Percentiles rank a stretch among this genome's conserved stretches.
phyloP scores from a whole-genome alignment of 1,284 basidiomycete genomes.

The Pterulicium gracile region DNA sequence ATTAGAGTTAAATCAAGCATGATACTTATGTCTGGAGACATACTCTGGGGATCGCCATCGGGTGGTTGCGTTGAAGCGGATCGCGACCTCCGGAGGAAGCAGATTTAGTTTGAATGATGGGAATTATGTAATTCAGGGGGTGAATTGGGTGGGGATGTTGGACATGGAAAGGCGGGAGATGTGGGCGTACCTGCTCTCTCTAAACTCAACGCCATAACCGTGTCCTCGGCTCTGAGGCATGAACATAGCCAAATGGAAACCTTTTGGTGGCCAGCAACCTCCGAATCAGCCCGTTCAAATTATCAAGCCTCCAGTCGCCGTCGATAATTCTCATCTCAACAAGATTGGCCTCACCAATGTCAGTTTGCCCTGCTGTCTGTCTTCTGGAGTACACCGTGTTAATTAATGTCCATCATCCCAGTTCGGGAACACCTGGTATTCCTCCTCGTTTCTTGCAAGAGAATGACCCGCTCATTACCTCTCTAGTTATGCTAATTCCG shows the following conservation, averaged over 20 bases:
- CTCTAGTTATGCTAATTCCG: constrained; percentile 90
- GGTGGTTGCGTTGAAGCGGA: too few relatives aligned
- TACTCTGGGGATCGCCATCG: too few relatives aligned
- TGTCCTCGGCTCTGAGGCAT: neutral
- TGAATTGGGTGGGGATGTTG: neutral
- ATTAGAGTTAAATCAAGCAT: neutral
- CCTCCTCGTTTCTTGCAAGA: constrained; percentile 14
- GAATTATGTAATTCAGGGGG: constrained; percentile 2
- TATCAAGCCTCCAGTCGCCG: constrained; percentile 14
- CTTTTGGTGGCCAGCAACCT: constrained; percentile 19
- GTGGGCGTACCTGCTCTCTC: neutral
- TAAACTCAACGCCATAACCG: neutral
- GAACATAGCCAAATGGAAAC: constrained; percentile 21
- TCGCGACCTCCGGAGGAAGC: too few relatives aligned
- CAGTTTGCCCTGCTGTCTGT: constrained; percentile 22
- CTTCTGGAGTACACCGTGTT: constrained; percentile 6
- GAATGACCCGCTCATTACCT: constrained; percentile 15
- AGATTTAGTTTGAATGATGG: too few relatives aligned
- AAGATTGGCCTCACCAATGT: constrained; percentile 92
- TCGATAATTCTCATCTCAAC: constrained; percentile 21
- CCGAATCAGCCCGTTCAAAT: constrained; percentile 16
- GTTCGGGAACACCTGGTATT: constrained; percentile 78
- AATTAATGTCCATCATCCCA: constrained; percentile 18
- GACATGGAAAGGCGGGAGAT: neutral
- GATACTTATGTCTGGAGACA: too few relatives aligned